A percentile compares a stretch with the other conserved stretches of the same genome.
Conservation (phyloP, 352 stramenopile genomes). For the Pythium aphanidermatum region DNA sequence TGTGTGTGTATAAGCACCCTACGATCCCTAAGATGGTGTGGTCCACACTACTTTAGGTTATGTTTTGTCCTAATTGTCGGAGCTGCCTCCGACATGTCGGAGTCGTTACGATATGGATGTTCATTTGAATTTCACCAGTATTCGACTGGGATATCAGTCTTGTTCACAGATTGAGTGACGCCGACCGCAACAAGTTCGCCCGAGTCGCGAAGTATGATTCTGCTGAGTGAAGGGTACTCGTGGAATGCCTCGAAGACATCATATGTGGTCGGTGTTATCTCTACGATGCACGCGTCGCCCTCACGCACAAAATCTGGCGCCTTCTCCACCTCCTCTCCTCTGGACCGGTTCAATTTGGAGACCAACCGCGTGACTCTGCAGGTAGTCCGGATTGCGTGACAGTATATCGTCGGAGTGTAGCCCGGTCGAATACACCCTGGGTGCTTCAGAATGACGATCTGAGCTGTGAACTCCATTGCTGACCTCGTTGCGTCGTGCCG, state of each 20-base stretch:
- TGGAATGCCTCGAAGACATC: constrained; percentile 96
- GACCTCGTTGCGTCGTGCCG: constrained; percentile 89
- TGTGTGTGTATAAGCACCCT: too few species aligned
- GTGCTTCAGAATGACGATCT: constrained; percentile 97
- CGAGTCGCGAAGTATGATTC: constrained; percentile 94
- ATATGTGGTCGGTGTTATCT: constrained; percentile 90
- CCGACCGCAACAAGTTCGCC: constrained; percentile 91
- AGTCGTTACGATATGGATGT: too few species aligned
- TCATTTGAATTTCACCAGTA: too few species aligned
- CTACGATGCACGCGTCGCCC: constrained; percentile 95
- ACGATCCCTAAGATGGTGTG: too few species aligned
- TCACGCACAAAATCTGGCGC: constrained; percentile 94
- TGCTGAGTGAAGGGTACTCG: constrained; percentile 94
- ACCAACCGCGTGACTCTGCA: constrained; percentile 94
- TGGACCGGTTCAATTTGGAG: constrained; percentile 95
- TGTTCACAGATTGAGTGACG: constrained; percentile 88
- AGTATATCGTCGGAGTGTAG: constrained; percentile 96
- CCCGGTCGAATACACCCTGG: constrained; percentile 88
- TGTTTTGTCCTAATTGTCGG: too few species aligned
- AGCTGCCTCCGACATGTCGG: too few species aligned
- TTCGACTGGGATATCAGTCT: too few species aligned
- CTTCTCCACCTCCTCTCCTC: constrained; percentile 92
- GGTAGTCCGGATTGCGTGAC: constrained; percentile 96
- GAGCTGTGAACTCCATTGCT: constrained; percentile 89
- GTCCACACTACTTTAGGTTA: neutral